Conservation (phyloP, 306 rosid genomes). For the Albizia julibrissin region DNA sequence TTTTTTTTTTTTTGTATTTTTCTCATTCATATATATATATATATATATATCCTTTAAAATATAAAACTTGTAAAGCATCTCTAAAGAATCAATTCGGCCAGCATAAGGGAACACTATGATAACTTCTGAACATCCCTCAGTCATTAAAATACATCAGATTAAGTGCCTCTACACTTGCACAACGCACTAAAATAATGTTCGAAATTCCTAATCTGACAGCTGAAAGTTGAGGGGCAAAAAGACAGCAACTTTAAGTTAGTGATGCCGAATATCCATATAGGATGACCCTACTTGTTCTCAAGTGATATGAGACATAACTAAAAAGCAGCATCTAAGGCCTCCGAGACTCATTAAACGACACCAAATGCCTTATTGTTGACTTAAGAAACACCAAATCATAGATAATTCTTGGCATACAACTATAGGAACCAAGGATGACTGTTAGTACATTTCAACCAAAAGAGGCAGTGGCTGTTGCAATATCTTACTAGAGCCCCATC, state of each 20-base stretch:
- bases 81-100: not conserved
- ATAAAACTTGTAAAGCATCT: no score
- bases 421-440: not conserved
- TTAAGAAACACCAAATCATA: not conserved
- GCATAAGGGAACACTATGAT: not conserved
- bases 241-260: not conserved
- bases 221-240: not conserved
- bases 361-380: not conserved
- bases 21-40: no score
- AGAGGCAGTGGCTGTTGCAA: not conserved
- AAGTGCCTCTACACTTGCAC: not conserved
- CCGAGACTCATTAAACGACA: not conserved
- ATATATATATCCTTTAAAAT: no score
- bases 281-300: not conserved
- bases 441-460: not conserved
- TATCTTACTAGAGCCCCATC: not conserved
- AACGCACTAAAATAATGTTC: not conserved
- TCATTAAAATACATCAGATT: not conserved
- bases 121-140: not conserved
- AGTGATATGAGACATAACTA: not conserved
- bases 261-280: not conserved
- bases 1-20: no score
- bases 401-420: not conserved
- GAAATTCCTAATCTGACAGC: not conserved
- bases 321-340: no score